phyloP scores from a whole-genome alignment of 768 basidiomycete species.

The Psilocybe cyanescens region DNA sequence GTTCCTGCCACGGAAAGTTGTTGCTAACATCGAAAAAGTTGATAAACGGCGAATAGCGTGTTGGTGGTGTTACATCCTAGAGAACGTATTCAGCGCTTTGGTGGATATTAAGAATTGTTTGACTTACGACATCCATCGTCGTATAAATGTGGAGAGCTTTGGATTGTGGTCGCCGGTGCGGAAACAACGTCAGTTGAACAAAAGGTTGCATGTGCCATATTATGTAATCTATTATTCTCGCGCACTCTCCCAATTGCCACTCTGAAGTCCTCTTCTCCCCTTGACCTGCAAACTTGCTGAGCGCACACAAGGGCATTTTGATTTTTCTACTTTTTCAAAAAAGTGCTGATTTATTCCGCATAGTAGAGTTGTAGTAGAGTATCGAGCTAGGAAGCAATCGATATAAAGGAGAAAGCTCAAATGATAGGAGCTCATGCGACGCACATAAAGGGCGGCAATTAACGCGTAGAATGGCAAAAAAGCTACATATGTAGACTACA shows the following conservation, averaged over 20 bases:
- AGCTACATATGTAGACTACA: too few species aligned
- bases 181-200: not conserved
- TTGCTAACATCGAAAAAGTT: constrained; percentile 57
- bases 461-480: too few species aligned
- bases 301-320: too few species aligned
- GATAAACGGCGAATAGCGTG: constrained; percentile 25
- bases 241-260: not conserved
- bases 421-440: too few species aligned
- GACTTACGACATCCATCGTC: constrained; percentile 17
- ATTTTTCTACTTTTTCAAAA: too few species aligned
- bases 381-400: too few species aligned
- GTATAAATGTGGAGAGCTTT: not conserved
- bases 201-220: not conserved
- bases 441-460: too few species aligned
- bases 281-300: too few species aligned
- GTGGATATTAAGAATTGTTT: not conserved
- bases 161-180: not conserved
- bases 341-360: too few species aligned
- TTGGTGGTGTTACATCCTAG: constrained; percentile 24
- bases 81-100: constrained; percentile 1
- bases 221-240: not conserved
- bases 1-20: constrained; percentile 63
- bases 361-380: too few species aligned
- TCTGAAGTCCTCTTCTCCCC: too few species aligned
- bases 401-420: not conserved